phyloP scores from a whole-genome alignment of 2,329 filamentous ascomycete species.

The Curvularia lunata region DNA sequence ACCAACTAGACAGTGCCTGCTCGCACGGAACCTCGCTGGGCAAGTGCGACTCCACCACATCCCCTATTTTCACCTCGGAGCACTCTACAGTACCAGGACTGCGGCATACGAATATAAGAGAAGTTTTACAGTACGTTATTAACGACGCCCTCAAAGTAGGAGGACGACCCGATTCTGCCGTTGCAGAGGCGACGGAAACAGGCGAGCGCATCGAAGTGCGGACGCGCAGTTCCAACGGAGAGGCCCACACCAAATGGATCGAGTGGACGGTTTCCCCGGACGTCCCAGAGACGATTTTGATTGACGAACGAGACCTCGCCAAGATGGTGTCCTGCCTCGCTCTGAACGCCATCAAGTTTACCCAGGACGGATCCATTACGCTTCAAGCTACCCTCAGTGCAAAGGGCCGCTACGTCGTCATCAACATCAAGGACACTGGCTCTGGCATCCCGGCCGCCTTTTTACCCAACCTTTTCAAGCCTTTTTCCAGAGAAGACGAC shows the following conservation, averaged over 20 bases:
- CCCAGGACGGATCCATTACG: constrained; percentile 66
- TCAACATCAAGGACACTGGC: constrained; percentile 70
- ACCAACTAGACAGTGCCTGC: constrained; percentile 29
- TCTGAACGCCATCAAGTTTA: constrained; percentile 74
- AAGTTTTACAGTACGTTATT: constrained; percentile 59
- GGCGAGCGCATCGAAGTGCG: constrained; percentile 59
- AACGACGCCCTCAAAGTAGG: constrained; percentile 61
- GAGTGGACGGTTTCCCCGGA: constrained; percentile 58
- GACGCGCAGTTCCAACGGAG: constrained; percentile 53
- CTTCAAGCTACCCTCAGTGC: constrained; percentile 61
- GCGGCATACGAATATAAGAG: constrained; percentile 56
- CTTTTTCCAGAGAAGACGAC: constrained; percentile 72
- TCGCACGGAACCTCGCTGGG: constrained; percentile 31
- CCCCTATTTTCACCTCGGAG: constrained; percentile 46
- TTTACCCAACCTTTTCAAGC: constrained; percentile 70
- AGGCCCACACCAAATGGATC: constrained; percentile 55
- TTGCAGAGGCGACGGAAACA: constrained; percentile 53
- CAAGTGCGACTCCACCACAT: constrained; percentile 36
- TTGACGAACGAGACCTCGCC: constrained; percentile 68
- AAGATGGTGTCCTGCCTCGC: constrained; percentile 70
- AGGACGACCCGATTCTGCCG: constrained; percentile 59
- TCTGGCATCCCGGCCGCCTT: constrained; percentile 72
- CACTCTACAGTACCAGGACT: constrained; percentile 55
- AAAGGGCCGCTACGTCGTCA: constrained; percentile 62
- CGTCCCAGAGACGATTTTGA: constrained; percentile 61